These are phyloP conservation scores for Solioccasus polychromus DNA, from an alignment of 768 basidiomycete genomes.

Conservation along the genomic window DNA sequence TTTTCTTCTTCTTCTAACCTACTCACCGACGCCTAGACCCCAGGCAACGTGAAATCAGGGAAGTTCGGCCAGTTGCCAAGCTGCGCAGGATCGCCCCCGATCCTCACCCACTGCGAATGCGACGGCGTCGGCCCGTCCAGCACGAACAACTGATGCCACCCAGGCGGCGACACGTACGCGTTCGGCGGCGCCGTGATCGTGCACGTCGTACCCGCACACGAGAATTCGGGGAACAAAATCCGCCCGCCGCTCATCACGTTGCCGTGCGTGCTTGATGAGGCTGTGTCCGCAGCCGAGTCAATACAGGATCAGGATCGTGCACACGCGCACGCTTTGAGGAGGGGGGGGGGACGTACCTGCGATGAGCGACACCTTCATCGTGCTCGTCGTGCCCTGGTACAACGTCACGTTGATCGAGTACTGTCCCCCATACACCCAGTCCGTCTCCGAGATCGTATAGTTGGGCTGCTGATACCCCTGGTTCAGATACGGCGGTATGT, in stretches of 20 bases:
- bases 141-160: slow-evolving; percentile 75
- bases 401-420: slow-evolving; percentile 50
- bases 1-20: too few species aligned
- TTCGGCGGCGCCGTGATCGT: slow-evolving; percentile 79
- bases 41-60: slow-evolving; percentile 67
- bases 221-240: slow-evolving; percentile 70
- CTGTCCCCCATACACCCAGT: slow-evolving; percentile 60
- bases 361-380: slow-evolving; percentile 61
- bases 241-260: slow-evolving; percentile 69
- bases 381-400: slow-evolving; percentile 38
- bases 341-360: slow-evolving; percentile 44
- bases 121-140: slow-evolving; percentile 80
- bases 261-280: slow-evolving; percentile 74
- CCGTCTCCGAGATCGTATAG: slow-evolving; percentile 54
- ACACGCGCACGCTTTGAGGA: too few species aligned
- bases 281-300: slow-evolving; percentile 28
- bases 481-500: slow-evolving; percentile 83
- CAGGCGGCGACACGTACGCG: slow-evolving; percentile 63
- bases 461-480: slow-evolving; percentile 59
- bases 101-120: slow-evolving; percentile 69
- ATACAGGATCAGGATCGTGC: too few species aligned
- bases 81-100: slow-evolving; percentile 70
- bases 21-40: slow-evolving; percentile 46
- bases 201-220: slow-evolving; percentile 66
- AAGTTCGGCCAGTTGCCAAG: slow-evolving; percentile 74